phyloP scores from a whole-genome alignment of 805 yeast species.

The Saturnispora sekii region DNA sequence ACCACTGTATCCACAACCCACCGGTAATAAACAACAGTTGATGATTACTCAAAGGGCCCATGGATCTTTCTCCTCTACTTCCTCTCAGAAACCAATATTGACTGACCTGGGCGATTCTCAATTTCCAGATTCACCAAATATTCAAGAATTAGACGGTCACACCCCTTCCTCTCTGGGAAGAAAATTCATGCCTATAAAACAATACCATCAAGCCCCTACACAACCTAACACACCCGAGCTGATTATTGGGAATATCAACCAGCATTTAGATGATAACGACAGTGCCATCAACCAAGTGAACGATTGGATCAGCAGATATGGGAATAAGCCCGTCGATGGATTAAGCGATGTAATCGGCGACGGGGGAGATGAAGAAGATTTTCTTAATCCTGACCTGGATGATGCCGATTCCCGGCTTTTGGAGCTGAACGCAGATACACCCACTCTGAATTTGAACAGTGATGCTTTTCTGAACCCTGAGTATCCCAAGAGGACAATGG shows the following conservation, averaged over 20 bases:
- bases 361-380: constrained; percentile 1
- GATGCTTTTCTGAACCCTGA: constrained; percentile 5
- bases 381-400: too few relatives aligned
- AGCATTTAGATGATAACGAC: constrained; percentile 39
- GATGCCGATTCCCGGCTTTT: neutral
- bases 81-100: constrained; percentile 3
- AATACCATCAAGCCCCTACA: neutral
- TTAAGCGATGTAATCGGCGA: constrained; percentile 4
- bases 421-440: constrained; percentile 9
- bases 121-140: constrained; percentile 3
- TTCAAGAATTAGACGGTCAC: constrained; percentile 1
- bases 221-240: constrained; percentile 14
- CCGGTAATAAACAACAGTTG: constrained; percentile 12
- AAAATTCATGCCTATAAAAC: constrained; percentile 5
- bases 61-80: constrained; percentile 9
- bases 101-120: constrained; percentile 1
- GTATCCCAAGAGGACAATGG: too few relatives aligned
- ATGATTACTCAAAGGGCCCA: constrained; percentile 25
- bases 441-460: constrained; percentile 9
- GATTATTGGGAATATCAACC: constrained; percentile 34
- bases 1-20: neutral
- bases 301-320: constrained; percentile 36
- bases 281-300: constrained; percentile 45
- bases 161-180: neutral
- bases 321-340: neutral